phyloP scores from a whole-genome alignment of 768 basidiomycete genomes.

The Aureoboletus auriporus region DNA sequence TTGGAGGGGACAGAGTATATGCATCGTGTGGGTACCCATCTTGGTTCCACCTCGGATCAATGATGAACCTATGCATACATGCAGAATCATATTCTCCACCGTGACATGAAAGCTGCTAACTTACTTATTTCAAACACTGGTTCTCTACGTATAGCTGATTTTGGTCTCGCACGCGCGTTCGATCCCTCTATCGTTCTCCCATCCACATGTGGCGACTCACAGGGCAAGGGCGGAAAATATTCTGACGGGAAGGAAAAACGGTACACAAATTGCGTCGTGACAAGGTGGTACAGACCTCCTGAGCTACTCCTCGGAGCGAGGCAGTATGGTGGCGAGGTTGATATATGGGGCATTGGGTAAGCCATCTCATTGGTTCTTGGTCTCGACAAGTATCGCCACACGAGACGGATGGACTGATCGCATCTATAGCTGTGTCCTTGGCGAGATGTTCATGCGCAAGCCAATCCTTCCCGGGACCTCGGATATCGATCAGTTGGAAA shows the following conservation, averaged over 20 bases:
- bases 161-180: conserved; percentile 87
- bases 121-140: conserved; percentile 88
- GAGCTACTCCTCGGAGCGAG: conserved; percentile 87
- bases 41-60: not conserved
- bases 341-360: conserved; percentile 97
- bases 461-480: conserved; percentile 87
- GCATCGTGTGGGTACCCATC: conserved; percentile 67
- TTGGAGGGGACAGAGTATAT: conserved; percentile 96
- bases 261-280: conserved; percentile 96
- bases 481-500: conserved; percentile 88
- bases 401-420: conserved; percentile 1
- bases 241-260: conserved; percentile 54
- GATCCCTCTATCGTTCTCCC: conserved; percentile 47
- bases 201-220: conserved; percentile 14
- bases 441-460: conserved; percentile 87
- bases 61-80: conserved; percentile 8
- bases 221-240: conserved; percentile 26
- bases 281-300: conserved; percentile 92
- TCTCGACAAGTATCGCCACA: not conserved
- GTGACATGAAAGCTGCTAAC: conserved; percentile 99
- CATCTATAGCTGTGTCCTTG: conserved; percentile 77
- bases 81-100: conserved; percentile 94
- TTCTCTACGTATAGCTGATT: conserved; percentile 86
- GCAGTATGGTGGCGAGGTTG: conserved; percentile 90
- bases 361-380: conserved; percentile 20